Conservation (phyloP, 2,329 filamentous ascomycete species). For the Microcyclospora tardicrescens region DNA sequence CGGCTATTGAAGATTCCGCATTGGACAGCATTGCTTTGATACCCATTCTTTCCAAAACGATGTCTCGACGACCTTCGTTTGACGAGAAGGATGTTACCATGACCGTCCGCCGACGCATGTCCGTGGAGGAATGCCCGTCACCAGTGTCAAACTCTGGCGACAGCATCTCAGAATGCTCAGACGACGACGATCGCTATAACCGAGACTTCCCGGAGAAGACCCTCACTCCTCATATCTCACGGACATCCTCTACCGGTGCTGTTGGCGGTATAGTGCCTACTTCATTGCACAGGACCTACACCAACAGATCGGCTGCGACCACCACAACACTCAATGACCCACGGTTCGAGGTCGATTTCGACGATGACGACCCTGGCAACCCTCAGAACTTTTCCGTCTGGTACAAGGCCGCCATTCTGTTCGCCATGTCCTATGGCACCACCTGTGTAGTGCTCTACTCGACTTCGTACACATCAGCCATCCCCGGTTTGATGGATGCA, state of each 20-base stretch:
- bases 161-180: constrained; percentile 11
- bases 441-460: constrained; percentile 52
- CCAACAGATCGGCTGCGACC: constrained; percentile 10
- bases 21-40: too few relatives aligned
- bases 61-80: too few relatives aligned
- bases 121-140: constrained; percentile 2
- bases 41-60: too few relatives aligned
- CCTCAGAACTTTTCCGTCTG: constrained; percentile 55
- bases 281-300: constrained; percentile 7
- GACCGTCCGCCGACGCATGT: too few relatives aligned
- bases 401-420: constrained; percentile 43
- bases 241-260: constrained; percentile 17
- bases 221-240: constrained; percentile 16
- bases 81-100: too few relatives aligned
- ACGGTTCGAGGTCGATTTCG: constrained; percentile 63
- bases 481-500: constrained; percentile 54
- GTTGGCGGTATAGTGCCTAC: constrained; percentile 16
- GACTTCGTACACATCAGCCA: constrained; percentile 63
- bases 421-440: constrained; percentile 45
- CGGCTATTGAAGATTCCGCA: too few relatives aligned
- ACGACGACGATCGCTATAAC: constrained; percentile 9
- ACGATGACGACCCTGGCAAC: constrained; percentile 48
- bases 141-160: constrained; percentile 13
- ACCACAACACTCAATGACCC: constrained; percentile 30
- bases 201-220: constrained; percentile 12